Percentiles rank a stretch among this genome's conserved stretches.
These are phyloP conservation scores for Neodidymelliopsis sp. DNA, from an alignment of 2,329 filamentous ascomycete species.

Conservation along the genomic window DNA sequence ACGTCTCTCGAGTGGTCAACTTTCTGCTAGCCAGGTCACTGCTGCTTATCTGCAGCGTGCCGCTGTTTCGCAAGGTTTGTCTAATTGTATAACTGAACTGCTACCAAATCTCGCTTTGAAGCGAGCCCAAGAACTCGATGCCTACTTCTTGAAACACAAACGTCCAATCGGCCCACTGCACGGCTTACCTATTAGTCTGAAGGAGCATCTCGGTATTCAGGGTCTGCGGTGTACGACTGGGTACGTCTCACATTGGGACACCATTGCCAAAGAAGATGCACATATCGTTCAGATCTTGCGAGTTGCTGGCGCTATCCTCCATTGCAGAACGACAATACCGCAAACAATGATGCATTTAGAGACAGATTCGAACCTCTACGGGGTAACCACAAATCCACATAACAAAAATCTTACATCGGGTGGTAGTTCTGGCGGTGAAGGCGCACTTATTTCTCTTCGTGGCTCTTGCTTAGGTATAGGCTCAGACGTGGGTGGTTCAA, in stretches of 20 bases:
- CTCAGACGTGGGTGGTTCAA: conserved; percentile 26
- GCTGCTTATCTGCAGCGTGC: conserved; percentile 36
- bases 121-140: conserved; percentile 53
- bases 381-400: conserved; percentile 62
- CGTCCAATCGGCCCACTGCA: conserved; percentile 56
- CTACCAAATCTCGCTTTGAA: conserved; percentile 48
- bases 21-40: conserved; percentile 36
- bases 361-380: conserved; percentile 60
- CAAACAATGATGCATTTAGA: conserved; percentile 64
- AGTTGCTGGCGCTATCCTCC: conserved; percentile 61
- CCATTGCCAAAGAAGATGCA: conserved; percentile 55
- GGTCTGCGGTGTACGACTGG: conserved; percentile 59
- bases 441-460: conserved; percentile 60
- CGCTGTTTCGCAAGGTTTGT: conserved; percentile 37
- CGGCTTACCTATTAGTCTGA: conserved; percentile 60
- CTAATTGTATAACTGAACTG: conserved; percentile 30
- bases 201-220: conserved; percentile 62
- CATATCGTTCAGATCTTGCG: conserved; percentile 57
- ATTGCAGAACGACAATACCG: conserved; percentile 62
- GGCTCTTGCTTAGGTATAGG: conserved; percentile 63
- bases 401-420: conserved; percentile 61
- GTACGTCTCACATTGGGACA: conserved; percentile 59
- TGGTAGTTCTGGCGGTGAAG: conserved; percentile 65
- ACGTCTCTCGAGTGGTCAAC: conserved; percentile 25
- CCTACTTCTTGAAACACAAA: conserved; percentile 45